These are phyloP conservation scores for Aspergillus amoenus DNA, from an alignment of 2,329 filamentous ascomycete species.

Conservation along the genomic window DNA sequence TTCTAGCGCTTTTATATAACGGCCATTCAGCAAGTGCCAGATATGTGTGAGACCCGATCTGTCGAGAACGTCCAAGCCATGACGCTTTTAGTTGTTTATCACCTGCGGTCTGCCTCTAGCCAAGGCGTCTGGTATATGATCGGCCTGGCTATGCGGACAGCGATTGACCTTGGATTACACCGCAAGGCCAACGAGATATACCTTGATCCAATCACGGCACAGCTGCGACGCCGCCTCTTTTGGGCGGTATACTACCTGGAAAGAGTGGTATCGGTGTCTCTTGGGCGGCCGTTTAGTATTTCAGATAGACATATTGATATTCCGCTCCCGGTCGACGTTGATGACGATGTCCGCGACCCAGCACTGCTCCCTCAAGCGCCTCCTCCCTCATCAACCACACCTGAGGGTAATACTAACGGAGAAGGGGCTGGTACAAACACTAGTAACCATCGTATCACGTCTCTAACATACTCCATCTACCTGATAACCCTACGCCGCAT, in stretches of 20 bases:
- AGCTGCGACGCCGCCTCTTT: slow-evolving; percentile 50
- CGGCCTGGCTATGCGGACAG: slow-evolving; percentile 54
- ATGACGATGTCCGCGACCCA: slow-evolving; percentile 43
- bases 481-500: slow-evolving; percentile 48
- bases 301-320: slow-evolving; percentile 54
- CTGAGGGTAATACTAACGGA: not conserved
- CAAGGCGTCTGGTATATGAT: slow-evolving; percentile 57
- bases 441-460: slow-evolving; percentile 28
- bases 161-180: slow-evolving; percentile 54
- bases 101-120: slow-evolving; percentile 51
- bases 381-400: slow-evolving; percentile 19
- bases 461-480: slow-evolving; percentile 45
- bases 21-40: slow-evolving; percentile 51
- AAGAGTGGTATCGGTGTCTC: slow-evolving; percentile 50
- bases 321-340: slow-evolving; percentile 46
- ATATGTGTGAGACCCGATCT: slow-evolving; percentile 50
- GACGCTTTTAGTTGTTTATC: slow-evolving; percentile 52
- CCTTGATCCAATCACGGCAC: slow-evolving; percentile 43
- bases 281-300: slow-evolving; percentile 53
- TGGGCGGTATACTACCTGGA: slow-evolving; percentile 56
- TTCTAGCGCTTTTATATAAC: slow-evolving; percentile 50
- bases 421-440: not conserved
- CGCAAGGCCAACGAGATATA: slow-evolving; percentile 47
- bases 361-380: slow-evolving; percentile 28
- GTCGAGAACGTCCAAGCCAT: slow-evolving; percentile 55